phyloP scores from a whole-genome alignment of 73 alveolate species.

The Paramecium octaurelia region DNA sequence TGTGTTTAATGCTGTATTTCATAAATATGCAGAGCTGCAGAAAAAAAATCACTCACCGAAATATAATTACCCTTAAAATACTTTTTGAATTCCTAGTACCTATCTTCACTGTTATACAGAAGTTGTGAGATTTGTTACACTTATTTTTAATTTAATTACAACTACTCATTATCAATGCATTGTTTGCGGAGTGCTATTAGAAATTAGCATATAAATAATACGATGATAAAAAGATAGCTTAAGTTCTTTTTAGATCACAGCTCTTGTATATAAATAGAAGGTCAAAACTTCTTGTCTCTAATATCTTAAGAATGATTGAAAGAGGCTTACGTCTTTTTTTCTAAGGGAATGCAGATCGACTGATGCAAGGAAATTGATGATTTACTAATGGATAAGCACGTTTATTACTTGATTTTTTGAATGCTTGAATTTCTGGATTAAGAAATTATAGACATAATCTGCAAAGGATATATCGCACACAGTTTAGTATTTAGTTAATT shows the following conservation, averaged over 20 bases:
- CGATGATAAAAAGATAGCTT: conserved; percentile 21
- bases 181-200: neutral
- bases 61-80: neutral
- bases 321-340: neutral
- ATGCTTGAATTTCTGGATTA: neutral
- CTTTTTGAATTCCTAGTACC: neutral
- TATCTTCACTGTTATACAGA: neutral
- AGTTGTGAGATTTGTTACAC: neutral
- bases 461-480: neutral
- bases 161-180: neutral
- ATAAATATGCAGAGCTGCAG: neutral
- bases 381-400: neutral
- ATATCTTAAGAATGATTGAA: neutral
- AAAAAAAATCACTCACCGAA: neutral
- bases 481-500: neutral
- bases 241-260: neutral
- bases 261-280: conserved; percentile 22
- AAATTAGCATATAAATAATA: neutral
- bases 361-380: neutral
- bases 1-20: conserved; percentile 6
- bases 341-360: neutral
- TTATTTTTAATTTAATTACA: neutral
- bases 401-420: neutral
- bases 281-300: neutral
- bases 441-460: conserved; percentile 8